A percentile compares a stretch with the other conserved stretches of the same genome.
phyloP scores from a whole-genome alignment of 2,329 filamentous ascomycete genomes.

The Colletotrichum chrysophilum region DNA sequence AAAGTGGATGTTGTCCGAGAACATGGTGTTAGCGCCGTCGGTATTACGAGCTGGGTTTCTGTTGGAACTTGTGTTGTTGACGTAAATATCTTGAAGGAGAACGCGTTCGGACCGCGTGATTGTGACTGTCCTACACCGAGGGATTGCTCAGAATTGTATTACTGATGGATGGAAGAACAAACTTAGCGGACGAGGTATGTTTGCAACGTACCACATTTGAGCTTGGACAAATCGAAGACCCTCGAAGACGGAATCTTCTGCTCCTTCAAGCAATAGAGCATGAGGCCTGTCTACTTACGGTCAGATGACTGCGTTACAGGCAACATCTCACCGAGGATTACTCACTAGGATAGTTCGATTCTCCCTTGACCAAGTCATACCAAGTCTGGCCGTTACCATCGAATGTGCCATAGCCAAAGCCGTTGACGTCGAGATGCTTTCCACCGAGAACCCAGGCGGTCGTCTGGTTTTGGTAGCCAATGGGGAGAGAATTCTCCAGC shows the following conservation, averaged over 20 bases:
- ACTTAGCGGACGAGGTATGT: background rate
- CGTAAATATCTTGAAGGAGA: slow-evolving; percentile 53
- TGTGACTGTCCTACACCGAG: slow-evolving; percentile 45
- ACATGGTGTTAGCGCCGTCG: slow-evolving; percentile 54
- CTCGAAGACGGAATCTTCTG: slow-evolving; percentile 36
- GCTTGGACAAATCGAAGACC: slow-evolving; percentile 57
- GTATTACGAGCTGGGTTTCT: slow-evolving; percentile 38
- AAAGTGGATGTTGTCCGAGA: slow-evolving; percentile 55
- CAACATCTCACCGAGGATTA: background rate
- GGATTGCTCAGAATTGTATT: background rate
- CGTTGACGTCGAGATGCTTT: background rate
- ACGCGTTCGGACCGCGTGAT: slow-evolving; percentile 51
- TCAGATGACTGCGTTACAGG: fast-evolving
- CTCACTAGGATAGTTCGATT: background rate
- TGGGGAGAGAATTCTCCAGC: background rate
- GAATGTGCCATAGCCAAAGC: background rate
- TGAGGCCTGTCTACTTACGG: background rate
- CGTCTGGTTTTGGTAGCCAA: background rate
- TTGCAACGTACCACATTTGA: slow-evolving; percentile 54
- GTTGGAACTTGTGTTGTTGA: slow-evolving; percentile 50
- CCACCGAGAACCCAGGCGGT: background rate
- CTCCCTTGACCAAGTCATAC: slow-evolving; percentile 5
- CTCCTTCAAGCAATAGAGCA: background rate
- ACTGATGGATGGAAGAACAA: background rate
- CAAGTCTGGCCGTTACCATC: background rate